Evolutionary conservation across 768 basidiomycete species (phyloP).

Genomic region (Lentinula sp.): DNA sequence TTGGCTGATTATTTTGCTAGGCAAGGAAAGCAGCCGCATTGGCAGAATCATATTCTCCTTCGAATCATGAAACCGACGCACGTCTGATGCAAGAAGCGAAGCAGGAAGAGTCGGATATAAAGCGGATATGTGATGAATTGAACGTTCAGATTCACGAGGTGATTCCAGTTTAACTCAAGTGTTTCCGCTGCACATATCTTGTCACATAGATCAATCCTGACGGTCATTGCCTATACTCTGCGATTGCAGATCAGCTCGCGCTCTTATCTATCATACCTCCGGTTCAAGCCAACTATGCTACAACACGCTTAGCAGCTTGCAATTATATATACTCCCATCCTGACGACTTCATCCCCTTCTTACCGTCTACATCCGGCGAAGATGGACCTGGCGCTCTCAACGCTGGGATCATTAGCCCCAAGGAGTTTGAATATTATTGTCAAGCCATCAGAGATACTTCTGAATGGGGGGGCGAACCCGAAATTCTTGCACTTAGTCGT

Average conservation of each 20-base stretch:
- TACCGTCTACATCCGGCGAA: slow-evolving; percentile 69
- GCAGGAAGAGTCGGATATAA: slow-evolving; percentile 63
- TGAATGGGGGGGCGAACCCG: slow-evolving; percentile 98
- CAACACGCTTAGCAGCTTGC: slow-evolving; percentile 65
- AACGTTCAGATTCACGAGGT: slow-evolving; percentile 64
- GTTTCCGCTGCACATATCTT: not conserved
- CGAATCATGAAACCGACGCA: slow-evolving; percentile 55
- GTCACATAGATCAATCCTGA: slow-evolving; percentile 79
- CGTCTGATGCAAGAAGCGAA: slow-evolving; percentile 57
- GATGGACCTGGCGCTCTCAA: slow-evolving; percentile 59
- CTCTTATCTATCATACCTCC: slow-evolving; percentile 62
- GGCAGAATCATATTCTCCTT: slow-evolving; percentile 43
- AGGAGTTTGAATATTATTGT: slow-evolving; percentile 72
- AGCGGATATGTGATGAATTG: slow-evolving; percentile 57
- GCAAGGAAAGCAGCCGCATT: slow-evolving; percentile 67
- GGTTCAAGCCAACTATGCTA: slow-evolving; percentile 50
- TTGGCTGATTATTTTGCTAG: slow-evolving; percentile 27
- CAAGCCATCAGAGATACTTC: slow-evolving; percentile 70
- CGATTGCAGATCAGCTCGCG: slow-evolving; percentile 86
- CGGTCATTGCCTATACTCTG: slow-evolving; percentile 94
- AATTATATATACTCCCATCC: slow-evolving; percentile 76
- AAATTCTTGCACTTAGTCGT: slow-evolving; percentile 84
- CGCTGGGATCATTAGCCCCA: slow-evolving; percentile 64
- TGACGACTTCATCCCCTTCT: slow-evolving; percentile 90
- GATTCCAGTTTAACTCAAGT: slow-evolving; percentile 7